These are phyloP conservation scores for Sisymbrium altissimum DNA, from an alignment of 345 rosid genomes.

Conservation along the genomic window DNA sequence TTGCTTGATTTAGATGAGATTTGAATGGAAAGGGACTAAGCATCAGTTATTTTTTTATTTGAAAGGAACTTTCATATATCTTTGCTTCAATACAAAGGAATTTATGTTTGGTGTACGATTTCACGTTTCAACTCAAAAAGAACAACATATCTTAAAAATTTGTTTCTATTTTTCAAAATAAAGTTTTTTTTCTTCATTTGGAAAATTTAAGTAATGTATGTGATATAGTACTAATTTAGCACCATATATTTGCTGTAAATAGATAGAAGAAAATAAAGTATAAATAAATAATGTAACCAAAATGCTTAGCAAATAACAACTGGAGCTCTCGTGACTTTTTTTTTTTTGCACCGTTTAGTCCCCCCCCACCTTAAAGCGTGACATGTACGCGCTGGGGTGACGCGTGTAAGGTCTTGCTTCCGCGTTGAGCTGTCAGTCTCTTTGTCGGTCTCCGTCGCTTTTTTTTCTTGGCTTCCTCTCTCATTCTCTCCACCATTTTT, in stretches of 20 bases:
- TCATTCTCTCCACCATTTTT: constrained; percentile 5
- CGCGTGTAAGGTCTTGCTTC: constrained; percentile 12
- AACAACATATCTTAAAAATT: not conserved
- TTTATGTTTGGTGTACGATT: constrained; percentile 9
- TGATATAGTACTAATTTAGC: not conserved
- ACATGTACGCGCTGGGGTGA: constrained; percentile 5
- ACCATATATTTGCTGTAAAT: not conserved
- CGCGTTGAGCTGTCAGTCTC: constrained; percentile 38
- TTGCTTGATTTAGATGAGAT: not conserved
- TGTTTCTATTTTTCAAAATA: not conserved
- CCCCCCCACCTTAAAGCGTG: not conserved
- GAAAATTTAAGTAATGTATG: not conserved
- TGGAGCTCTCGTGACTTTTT: not conserved
- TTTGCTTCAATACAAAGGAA: constrained; percentile 30
- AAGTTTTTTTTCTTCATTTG: not conserved
- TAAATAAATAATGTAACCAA: not conserved
- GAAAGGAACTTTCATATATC: not conserved
- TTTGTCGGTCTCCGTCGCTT: constrained; percentile 23
- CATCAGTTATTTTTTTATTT: not conserved
- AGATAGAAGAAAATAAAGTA: not conserved
- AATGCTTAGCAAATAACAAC: constrained; percentile 6
- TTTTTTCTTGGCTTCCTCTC: constrained; percentile 8
- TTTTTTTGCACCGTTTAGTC: not conserved
- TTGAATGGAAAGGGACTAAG: constrained; percentile 16
- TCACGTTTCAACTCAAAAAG: constrained; percentile 17